Percentiles rank a stretch among this genome's conserved stretches.
Evolutionary conservation across 768 basidiomycete genomes (phyloP).

Genomic region (Suillus americanus): DNA sequence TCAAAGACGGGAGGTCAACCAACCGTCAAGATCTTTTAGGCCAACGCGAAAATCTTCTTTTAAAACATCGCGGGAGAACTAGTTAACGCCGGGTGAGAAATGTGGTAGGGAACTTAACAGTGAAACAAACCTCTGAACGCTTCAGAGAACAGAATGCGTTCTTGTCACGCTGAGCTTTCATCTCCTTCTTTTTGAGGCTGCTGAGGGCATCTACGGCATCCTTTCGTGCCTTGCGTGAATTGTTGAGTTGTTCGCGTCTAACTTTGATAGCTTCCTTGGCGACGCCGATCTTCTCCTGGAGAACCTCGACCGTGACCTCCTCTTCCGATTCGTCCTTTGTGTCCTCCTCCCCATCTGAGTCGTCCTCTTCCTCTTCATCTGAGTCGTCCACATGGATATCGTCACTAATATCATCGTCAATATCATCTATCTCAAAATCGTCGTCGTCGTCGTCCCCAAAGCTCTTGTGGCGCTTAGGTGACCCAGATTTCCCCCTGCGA

Average conservation of each 20-base stretch:
- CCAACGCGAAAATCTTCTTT: slow-evolving; percentile 62
- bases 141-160: slow-evolving; percentile 61
- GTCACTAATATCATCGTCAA: slow-evolving; percentile 18
- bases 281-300: slow-evolving; percentile 46
- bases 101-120: background rate
- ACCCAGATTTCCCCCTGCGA: slow-evolving; percentile 37
- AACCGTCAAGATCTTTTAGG: slow-evolving; percentile 59
- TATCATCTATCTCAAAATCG: slow-evolving; percentile 32
- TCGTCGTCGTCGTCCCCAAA: slow-evolving; percentile 32
- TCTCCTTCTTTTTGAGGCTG: slow-evolving; percentile 39
- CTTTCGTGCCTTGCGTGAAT: slow-evolving; percentile 42
- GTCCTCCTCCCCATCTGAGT: slow-evolving; percentile 14
- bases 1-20: slow-evolving; percentile 6
- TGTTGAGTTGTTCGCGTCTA: slow-evolving; percentile 36
- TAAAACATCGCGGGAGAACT: slow-evolving; percentile 57
- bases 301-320: slow-evolving; percentile 43
- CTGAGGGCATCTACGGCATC: slow-evolving; percentile 36
- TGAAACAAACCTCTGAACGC: slow-evolving; percentile 47
- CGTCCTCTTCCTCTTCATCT: slow-evolving; percentile 22
- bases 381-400: slow-evolving; percentile 13
- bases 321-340: slow-evolving; percentile 31
- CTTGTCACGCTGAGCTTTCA: slow-evolving; percentile 43
- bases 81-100: slow-evolving; percentile 1
- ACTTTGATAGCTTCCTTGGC: slow-evolving; percentile 41
- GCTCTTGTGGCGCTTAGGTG: slow-evolving; percentile 44